Conservation (phyloP, 1,284 basidiomycete species). For the Cryptococcus sp. region DNA sequence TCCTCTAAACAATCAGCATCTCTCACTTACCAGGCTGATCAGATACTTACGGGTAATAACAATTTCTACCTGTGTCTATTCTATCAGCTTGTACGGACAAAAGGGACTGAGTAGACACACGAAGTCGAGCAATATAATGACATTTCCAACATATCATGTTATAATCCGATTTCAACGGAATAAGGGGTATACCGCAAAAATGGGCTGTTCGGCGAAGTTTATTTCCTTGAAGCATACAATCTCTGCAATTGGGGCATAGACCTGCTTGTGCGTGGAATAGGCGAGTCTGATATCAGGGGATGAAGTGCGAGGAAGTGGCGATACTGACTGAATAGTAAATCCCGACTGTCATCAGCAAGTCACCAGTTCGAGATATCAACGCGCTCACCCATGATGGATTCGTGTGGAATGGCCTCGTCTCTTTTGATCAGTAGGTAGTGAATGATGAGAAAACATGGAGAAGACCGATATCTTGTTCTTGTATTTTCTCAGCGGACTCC, state of each 20-base stretch:
- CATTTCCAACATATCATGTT: conserved; percentile 20
- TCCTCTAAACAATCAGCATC: conserved; percentile 12
- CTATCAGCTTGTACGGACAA: background rate
- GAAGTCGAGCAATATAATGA: conserved; percentile 11
- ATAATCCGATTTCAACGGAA: conserved; percentile 16
- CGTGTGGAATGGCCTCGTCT: no score
- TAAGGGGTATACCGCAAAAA: conserved; percentile 23
- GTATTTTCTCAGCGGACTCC: background rate
- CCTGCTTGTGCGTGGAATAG: background rate
- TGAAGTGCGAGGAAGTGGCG: no score
- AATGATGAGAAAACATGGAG: no score
- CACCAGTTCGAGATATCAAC: no score
- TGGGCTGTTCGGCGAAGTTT: conserved; percentile 17
- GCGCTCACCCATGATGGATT: conserved; percentile 16
- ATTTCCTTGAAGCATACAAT: conserved; percentile 5
- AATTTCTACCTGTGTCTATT: conserved; percentile 6
- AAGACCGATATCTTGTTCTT: no score
- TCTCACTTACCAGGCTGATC: background rate
- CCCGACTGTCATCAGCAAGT: no score
- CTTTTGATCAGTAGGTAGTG: background rate
- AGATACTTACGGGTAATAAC: conserved; percentile 23
- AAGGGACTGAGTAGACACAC: conserved; percentile 8
- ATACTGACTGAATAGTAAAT: conserved; percentile 21
- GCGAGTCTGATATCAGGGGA: no score
- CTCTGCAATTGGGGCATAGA: conserved; percentile 9